These are phyloP conservation scores for Goffeauzyma gilvescens DNA, from an alignment of 768 basidiomycete genomes.

Conservation along the genomic window DNA sequence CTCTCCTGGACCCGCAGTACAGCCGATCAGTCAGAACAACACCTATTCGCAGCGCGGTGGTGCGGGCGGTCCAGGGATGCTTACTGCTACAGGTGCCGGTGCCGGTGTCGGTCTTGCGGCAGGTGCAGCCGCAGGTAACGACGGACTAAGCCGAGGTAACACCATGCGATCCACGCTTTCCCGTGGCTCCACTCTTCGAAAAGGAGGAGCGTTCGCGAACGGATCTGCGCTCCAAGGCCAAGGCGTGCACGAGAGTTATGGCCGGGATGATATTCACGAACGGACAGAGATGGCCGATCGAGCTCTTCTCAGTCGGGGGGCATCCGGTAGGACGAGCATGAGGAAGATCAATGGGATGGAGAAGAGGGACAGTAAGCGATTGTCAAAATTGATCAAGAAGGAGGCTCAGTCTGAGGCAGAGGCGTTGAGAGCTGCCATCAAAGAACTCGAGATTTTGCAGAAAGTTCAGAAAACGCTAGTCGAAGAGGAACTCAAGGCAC, in stretches of 20 bases:
- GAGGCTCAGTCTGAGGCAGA: constrained; percentile 53
- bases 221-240: constrained; percentile 10
- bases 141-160: neutral
- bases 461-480: constrained; percentile 46
- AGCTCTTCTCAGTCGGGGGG: constrained; percentile 1
- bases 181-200: constrained; percentile 7
- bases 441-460: constrained; percentile 50
- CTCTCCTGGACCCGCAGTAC: too few relatives aligned
- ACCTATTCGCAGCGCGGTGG: too few relatives aligned
- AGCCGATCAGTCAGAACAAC: too few relatives aligned
- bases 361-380: constrained; percentile 38
- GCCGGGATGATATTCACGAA: constrained; percentile 10
- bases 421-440: constrained; percentile 43
- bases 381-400: constrained; percentile 50
- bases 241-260: constrained; percentile 6
- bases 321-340: constrained; percentile 3
- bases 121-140: neutral
- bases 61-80: too few relatives aligned
- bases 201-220: constrained; percentile 11
- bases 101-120: constrained; percentile 6
- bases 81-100: neutral
- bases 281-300: constrained; percentile 6
- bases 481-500: constrained; percentile 44
- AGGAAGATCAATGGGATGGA: constrained; percentile 10
- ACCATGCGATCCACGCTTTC: constrained; percentile 6